Evolutionary conservation across 495 filamentous ascomycete species (phyloP).

Genomic region (Podospora pseudoanserina): DNA sequence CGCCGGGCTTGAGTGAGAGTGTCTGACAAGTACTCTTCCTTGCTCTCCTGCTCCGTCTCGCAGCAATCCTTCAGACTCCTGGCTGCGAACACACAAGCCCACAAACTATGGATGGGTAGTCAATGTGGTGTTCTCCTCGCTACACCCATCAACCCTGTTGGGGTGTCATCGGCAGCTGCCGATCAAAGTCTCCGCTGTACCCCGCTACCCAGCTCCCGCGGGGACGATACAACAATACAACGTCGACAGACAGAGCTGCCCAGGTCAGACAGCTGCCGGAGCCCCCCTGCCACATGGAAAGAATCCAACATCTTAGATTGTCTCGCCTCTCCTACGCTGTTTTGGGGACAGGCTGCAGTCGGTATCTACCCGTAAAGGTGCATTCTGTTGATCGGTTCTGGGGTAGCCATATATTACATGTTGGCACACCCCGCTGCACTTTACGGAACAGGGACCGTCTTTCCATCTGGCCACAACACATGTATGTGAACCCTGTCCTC

Average conservation of each 20-base stretch:
- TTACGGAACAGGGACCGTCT: conserved; percentile 34
- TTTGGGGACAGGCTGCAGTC: conserved; percentile 13
- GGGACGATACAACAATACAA: conserved; percentile 20
- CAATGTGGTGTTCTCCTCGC: neutral
- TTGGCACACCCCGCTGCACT: conserved; percentile 22
- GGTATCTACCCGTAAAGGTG: conserved; percentile 13
- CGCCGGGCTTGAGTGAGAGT: conserved; percentile 2
- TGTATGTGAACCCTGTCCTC: conserved; percentile 4
- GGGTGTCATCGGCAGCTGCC: conserved; percentile 29
- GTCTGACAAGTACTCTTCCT: neutral
- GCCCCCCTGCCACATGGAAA: conserved; percentile 21
- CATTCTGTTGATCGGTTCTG: conserved; percentile 26
- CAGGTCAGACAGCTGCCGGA: conserved; percentile 16
- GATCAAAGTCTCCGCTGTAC: conserved; percentile 30
- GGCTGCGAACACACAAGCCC: neutral
- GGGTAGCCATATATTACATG: conserved; percentile 29
- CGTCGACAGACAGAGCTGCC: neutral
- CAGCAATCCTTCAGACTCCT: neutral
- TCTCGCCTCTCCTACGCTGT: conserved; percentile 10
- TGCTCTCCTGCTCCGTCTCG: conserved; percentile 20
- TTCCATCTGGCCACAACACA: conserved; percentile 24
- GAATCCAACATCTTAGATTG: conserved; percentile 28
- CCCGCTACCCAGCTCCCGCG: conserved; percentile 19
- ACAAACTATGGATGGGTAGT: neutral
- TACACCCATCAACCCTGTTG: neutral